Conservation (phyloP, 1,284 basidiomycete species). For the Rhodotorula sp. region DNA sequence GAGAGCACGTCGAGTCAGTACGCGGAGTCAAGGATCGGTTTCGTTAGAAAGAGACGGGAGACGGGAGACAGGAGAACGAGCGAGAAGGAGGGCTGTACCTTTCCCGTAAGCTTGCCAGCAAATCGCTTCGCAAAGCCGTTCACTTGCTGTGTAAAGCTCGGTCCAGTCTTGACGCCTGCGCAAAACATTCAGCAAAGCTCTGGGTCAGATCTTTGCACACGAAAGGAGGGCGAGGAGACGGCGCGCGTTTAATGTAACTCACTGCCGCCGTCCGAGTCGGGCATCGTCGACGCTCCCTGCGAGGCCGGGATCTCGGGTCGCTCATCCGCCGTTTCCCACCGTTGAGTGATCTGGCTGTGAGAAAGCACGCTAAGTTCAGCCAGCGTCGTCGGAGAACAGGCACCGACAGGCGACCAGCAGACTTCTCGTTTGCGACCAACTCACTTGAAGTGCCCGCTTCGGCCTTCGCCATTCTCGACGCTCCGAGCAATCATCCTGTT, state of each 20-base stretch:
- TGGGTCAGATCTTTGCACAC: not conserved
- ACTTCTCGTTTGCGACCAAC: not conserved
- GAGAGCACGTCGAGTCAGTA: no score
- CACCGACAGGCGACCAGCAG: no score
- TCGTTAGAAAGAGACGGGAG: no score
- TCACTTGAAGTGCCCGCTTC: slow-evolving; percentile 15
- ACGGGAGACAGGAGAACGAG: no score
- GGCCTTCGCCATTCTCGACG: not conserved
- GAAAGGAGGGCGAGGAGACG: not conserved
- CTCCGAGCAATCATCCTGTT: no score
- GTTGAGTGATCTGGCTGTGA: slow-evolving; percentile 24
- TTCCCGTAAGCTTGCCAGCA: slow-evolving; percentile 13
- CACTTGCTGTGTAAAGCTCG: slow-evolving; percentile 19
- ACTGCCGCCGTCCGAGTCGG: slow-evolving; percentile 22
- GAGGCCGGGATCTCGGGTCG: not conserved
- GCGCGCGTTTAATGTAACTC: not conserved
- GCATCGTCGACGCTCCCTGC: slow-evolving; percentile 24
- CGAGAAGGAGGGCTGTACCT: not conserved
- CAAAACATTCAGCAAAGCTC: not conserved
- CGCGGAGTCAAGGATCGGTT: no score
- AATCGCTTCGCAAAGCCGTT: slow-evolving; percentile 18
- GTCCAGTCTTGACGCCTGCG: not conserved
- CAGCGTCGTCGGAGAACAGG: no score
- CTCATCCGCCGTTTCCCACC: slow-evolving; percentile 13
- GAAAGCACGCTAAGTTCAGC: not conserved